phyloP scores from a whole-genome alignment of 2,329 filamentous ascomycete species.

The Neocatenulostroma microsporum region DNA sequence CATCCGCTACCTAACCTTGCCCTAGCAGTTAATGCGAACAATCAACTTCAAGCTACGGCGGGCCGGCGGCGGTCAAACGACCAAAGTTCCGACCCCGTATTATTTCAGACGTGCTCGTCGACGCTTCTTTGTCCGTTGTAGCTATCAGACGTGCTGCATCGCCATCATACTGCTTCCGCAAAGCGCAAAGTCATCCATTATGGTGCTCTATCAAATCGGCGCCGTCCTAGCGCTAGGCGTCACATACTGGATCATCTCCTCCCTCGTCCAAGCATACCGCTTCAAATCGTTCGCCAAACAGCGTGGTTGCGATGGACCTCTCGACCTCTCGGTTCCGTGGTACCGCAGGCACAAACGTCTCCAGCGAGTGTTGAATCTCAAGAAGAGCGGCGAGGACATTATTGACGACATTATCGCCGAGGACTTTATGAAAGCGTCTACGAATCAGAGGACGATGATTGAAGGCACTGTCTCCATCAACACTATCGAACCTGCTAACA shows the following conservation, averaged over 20 bases:
- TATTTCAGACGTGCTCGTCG: too few relatives aligned
- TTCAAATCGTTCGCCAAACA: constrained; percentile 11
- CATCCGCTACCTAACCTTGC: too few relatives aligned
- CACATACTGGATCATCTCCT: constrained; percentile 4
- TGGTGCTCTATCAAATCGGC: neutral
- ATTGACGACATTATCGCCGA: constrained; percentile 16
- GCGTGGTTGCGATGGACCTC: constrained; percentile 9
- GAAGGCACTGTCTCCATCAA: constrained; percentile 11
- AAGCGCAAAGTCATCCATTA: too few relatives aligned
- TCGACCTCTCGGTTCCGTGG: neutral
- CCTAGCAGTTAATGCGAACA: too few relatives aligned
- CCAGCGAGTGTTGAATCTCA: neutral
- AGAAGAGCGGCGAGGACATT: constrained; percentile 13
- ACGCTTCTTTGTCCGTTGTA: too few relatives aligned
- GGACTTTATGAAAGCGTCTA: constrained; percentile 5
- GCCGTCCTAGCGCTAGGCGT: constrained; percentile 3
- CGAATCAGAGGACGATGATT: constrained; percentile 4
- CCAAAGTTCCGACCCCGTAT: too few relatives aligned
- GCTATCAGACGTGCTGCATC: too few relatives aligned
- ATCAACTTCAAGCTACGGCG: too few relatives aligned
- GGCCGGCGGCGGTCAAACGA: too few relatives aligned
- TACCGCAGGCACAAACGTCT: neutral
- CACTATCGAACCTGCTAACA: constrained; percentile 42
- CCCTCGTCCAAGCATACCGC: constrained; percentile 3
- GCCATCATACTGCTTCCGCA: too few relatives aligned